Evolutionary conservation across 192 early-diverging fungal genomes (phyloP), one percentile per base, ranked within the genome.

Genomic region (Thamnidium elegans): DNA sequence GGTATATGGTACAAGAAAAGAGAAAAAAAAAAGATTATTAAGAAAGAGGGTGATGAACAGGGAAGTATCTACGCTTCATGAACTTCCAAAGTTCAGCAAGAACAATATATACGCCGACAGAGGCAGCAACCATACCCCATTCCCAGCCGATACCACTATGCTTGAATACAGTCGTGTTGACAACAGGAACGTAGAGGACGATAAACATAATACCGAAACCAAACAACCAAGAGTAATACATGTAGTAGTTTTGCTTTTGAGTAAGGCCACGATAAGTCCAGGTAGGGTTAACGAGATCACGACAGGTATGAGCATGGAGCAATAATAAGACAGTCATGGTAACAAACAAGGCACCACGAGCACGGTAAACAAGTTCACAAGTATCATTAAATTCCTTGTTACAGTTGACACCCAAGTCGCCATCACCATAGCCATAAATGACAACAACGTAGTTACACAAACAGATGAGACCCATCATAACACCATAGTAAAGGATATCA

Each of bases 291-390:
- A 86, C 78, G 19, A 85, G 72, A 42, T 87, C 78, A 19, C 90
- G 86, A 76, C 89, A 92, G 65, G 90, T 92, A 69, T 86, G 83
- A 17, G 81, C 86, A 66, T 92, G 91, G 46, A 92, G 74, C 10
- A 94, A 79, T 26, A 92, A 76, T 45, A 86, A 74, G 34, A 88
- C 69, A 0, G 90, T 89, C 70, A 94, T 78, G 1, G 88, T 88
- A 10, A 83, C 79, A 76, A 90, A 94, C 15, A 87, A 67, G 0
- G 85, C 80, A 62, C 82, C 88, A 46, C 91, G 91, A 2, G 89
- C 90, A 26, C 80, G 79, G 80, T 81, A 90, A 7, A 89, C 85
- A 17, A 73, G 45, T 21, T 88, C 76, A 67, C 89, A 92, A 26
- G 63, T 72, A 4, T 79, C 74, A 4, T 70, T 58, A 59, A 77